Percentiles rank a stretch among this genome's conserved stretches.
Evolutionary conservation across 495 filamentous ascomycete genomes (phyloP).

Genomic region (Talaromyces ruber): DNA sequence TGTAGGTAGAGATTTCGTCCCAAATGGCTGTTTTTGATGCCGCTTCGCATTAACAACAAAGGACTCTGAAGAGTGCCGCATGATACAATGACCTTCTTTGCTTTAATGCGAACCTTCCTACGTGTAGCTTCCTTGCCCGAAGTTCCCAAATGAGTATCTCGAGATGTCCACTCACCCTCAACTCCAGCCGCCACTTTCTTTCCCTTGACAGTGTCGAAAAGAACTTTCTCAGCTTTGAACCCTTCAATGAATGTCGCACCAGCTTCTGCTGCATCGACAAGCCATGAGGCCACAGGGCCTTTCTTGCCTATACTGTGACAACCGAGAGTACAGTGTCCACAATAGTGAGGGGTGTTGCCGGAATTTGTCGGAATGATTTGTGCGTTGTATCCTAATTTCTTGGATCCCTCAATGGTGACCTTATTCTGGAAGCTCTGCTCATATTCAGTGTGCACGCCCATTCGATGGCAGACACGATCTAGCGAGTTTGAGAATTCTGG

Average conservation of each 20-base stretch:
- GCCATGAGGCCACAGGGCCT: slow-evolving; percentile 66
- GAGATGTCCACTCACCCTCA: slow-evolving; percentile 62
- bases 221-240: slow-evolving; percentile 54
- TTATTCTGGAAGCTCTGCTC: slow-evolving; percentile 63
- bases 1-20: slow-evolving; percentile 81
- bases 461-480: slow-evolving; percentile 62
- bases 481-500: slow-evolving; percentile 66
- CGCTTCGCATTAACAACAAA: slow-evolving; percentile 65
- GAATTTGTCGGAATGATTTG: slow-evolving; percentile 74
- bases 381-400: slow-evolving; percentile 65
- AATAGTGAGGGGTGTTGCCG: slow-evolving; percentile 57
- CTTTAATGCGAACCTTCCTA: slow-evolving; percentile 60
- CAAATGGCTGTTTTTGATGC: slow-evolving; percentile 68
- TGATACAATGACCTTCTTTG: slow-evolving; percentile 75
- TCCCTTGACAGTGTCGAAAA: slow-evolving; percentile 50
- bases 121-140: slow-evolving; percentile 35
- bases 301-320: slow-evolving; percentile 67
- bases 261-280: slow-evolving; percentile 66
- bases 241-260: slow-evolving; percentile 79
- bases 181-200: slow-evolving; percentile 59
- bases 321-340: slow-evolving; percentile 71
- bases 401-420: slow-evolving; percentile 63
- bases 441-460: slow-evolving; percentile 70
- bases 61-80: slow-evolving; percentile 68
- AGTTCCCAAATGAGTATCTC: slow-evolving; percentile 52